These are phyloP conservation scores for Leccinum subtestaceum DNA, from an alignment of 768 basidiomycete species.

Conservation along the genomic window DNA sequence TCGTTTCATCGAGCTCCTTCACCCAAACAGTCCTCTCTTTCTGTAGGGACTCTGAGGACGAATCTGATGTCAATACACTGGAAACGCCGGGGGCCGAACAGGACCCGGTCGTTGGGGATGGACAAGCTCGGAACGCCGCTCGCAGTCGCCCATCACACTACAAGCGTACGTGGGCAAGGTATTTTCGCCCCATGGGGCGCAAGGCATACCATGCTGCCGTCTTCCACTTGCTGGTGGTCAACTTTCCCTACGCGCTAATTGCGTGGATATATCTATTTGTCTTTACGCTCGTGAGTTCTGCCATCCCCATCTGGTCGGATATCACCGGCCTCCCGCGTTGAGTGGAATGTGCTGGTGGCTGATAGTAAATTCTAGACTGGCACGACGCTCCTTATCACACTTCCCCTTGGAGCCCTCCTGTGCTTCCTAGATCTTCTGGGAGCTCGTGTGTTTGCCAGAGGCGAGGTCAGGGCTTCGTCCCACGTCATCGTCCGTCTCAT, in stretches of 20 bases:
- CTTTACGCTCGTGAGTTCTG: conserved; percentile 68
- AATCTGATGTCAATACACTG: conserved; percentile 37
- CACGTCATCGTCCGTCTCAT: background rate
- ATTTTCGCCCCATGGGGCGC: conserved; percentile 61
- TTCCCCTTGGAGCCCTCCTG: conserved; percentile 73
- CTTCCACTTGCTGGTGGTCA: conserved; percentile 68
- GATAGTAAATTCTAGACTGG: conserved; percentile 50
- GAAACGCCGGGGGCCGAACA: conserved; percentile 22
- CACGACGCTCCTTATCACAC: conserved; percentile 74
- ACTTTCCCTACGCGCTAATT: conserved; percentile 75
- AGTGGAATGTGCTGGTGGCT: conserved; percentile 18
- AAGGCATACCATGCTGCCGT: conserved; percentile 61
- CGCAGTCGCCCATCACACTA: conserved; percentile 4
- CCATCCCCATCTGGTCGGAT: background rate
- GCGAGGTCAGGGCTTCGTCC: conserved; percentile 49
- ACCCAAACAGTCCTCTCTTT: conserved; percentile 68
- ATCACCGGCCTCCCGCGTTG: background rate
- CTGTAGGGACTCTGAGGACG: conserved; percentile 53
- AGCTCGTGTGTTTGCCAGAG: conserved; percentile 66
- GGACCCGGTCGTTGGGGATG: conserved; percentile 10
- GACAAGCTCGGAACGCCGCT: background rate
- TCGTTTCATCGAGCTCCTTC: conserved; percentile 47
- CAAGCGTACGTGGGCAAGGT: conserved; percentile 44
- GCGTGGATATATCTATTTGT: conserved; percentile 81
- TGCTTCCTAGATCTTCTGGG: conserved; percentile 78